Evolutionary conservation across 805 yeast species (phyloP).

Genomic region (Metschnikowia picachoensis): DNA sequence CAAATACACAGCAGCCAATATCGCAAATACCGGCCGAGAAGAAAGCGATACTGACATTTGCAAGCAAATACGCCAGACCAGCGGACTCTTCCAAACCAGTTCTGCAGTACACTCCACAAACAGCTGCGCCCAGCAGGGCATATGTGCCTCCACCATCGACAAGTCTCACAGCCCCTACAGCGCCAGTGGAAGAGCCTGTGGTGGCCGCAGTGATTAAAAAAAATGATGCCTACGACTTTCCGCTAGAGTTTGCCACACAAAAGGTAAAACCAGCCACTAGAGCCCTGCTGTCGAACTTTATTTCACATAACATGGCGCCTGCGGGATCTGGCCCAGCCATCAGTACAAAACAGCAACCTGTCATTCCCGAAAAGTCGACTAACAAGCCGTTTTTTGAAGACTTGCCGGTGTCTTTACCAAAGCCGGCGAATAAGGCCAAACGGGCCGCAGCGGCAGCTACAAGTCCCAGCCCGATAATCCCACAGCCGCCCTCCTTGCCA

Average conservation of each 20-base stretch:
- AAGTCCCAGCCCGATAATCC: conserved; percentile 3
- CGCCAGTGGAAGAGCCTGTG: background rate
- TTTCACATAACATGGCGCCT: background rate
- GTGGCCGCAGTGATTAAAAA: conserved; percentile 14
- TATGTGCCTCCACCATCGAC: conserved; percentile 10
- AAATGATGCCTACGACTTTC: conserved; percentile 78
- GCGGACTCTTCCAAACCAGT: conserved; percentile 2
- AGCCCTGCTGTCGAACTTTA: conserved; percentile 14
- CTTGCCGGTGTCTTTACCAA: conserved; percentile 42
- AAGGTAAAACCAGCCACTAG: conserved; percentile 38
- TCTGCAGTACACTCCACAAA: conserved; percentile 2
- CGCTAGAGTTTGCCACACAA: conserved; percentile 48
- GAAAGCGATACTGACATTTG: conserved; percentile 4
- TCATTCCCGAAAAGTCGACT: background rate
- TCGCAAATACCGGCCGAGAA: conserved; percentile 1
- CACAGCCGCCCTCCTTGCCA: conserved; percentile 8
- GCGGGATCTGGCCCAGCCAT: background rate
- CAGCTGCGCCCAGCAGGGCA: background rate
- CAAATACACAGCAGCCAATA: background rate
- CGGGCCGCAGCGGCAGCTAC: conserved; percentile 29
- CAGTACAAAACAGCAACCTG: background rate
- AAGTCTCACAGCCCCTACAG: background rate
- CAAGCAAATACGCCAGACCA: conserved; percentile 4
- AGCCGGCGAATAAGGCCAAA: conserved; percentile 20
- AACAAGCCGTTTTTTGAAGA: conserved; percentile 56